These are phyloP conservation scores for Vanilla planifolia DNA, from an alignment of 106 monocot species.

Conservation along the genomic window DNA sequence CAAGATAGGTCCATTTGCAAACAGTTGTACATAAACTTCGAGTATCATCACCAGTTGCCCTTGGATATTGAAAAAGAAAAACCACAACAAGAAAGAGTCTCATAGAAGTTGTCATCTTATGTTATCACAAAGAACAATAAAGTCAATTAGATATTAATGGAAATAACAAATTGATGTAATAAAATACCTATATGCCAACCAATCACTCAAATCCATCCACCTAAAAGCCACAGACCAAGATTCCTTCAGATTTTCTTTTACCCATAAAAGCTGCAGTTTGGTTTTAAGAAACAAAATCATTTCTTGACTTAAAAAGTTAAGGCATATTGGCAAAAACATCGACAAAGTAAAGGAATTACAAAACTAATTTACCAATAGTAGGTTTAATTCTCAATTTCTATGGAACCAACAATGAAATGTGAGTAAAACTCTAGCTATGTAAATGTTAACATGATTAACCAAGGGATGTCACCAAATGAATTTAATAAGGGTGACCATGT, in stretches of 20 bases:
- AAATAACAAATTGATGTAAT: not conserved
- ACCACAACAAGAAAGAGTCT: not conserved
- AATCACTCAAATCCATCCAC: conserved; percentile 99
- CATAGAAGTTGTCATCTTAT: not conserved
- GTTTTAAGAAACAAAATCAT: not conserved
- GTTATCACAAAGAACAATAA: too few relatives aligned
- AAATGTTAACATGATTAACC: too few relatives aligned
- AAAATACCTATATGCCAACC: conserved; percentile 86
- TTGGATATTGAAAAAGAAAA: conserved; percentile 17
- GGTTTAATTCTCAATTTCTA: too few relatives aligned
- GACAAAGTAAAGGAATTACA: not conserved
- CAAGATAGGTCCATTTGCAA: conserved; percentile 98
- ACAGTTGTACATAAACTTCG: conserved; percentile 94
- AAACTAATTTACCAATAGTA: too few relatives aligned
- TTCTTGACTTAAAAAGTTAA: too few relatives aligned
- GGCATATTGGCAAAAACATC: too few relatives aligned
- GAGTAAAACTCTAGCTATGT: too few relatives aligned
- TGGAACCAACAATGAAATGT: too few relatives aligned
- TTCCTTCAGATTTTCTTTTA: conserved; percentile 95
- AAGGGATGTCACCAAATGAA: too few relatives aligned
- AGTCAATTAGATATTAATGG: too few relatives aligned
- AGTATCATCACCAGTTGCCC: conserved; percentile 99
- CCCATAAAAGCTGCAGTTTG: conserved; percentile 84
- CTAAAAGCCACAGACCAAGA: conserved; percentile 92
- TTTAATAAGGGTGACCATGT: too few relatives aligned